Percentiles rank a stretch among this genome's conserved stretches.
These are phyloP conservation scores for Thelonectria rubi DNA, from an alignment of 2,329 filamentous ascomycete genomes.

Conservation along the genomic window DNA sequence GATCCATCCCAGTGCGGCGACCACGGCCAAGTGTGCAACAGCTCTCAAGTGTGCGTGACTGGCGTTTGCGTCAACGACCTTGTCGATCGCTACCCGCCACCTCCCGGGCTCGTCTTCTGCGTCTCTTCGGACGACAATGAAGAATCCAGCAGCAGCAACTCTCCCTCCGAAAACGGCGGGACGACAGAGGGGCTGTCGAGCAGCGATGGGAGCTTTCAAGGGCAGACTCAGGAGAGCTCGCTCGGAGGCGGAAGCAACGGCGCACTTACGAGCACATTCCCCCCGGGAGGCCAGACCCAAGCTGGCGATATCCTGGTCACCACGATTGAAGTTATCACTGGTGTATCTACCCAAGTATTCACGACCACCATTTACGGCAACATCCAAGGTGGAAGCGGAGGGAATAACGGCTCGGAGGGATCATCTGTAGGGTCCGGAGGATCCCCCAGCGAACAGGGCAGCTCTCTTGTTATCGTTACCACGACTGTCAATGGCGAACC, in stretches of 20 bases:
- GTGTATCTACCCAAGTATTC: conserved; percentile 7
- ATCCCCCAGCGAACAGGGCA: neutral
- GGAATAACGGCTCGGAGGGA: neutral
- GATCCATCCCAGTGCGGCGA: conserved; percentile 20
- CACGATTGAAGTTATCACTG: neutral
- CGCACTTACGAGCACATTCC: neutral
- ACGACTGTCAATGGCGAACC: conserved; percentile 2
- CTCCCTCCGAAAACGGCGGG: conserved; percentile 16
- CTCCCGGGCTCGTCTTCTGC: conserved; percentile 15
- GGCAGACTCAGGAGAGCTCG: neutral
- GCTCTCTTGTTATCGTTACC: conserved; percentile 1
- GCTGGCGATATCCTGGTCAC: neutral
- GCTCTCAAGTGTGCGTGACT: conserved; percentile 21
- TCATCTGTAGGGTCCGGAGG: neutral
- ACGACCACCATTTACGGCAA: conserved; percentile 7
- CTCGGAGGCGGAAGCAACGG: neutral
- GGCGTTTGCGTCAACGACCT: conserved; percentile 19
- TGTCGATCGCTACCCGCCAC: conserved; percentile 10
- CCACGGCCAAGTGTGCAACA: conserved; percentile 17
- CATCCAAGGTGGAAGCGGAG: neutral
- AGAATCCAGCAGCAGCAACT: neutral
- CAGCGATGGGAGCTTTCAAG: neutral
- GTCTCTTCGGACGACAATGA: neutral
- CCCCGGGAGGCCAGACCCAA: neutral
- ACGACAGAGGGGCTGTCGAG: conserved; percentile 3